Conservation (phyloP, 2,329 filamentous ascomycete species). For the Pseudogymnoascus sp. region DNA sequence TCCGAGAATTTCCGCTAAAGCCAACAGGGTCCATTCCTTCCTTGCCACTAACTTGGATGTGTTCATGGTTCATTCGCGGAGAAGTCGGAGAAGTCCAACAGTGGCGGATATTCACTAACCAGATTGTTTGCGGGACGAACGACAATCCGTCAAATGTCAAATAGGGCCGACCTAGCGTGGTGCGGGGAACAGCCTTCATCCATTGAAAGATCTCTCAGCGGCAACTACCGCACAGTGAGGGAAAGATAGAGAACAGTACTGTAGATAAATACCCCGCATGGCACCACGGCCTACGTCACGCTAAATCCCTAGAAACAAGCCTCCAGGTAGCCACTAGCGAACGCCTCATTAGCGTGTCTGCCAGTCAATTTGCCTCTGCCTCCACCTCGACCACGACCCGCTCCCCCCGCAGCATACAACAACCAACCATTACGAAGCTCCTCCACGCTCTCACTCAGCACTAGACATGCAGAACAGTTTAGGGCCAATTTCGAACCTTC, state of each 20-base stretch:
- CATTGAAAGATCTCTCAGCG: not conserved
- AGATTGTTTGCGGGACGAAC: not conserved
- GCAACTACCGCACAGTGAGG: not conserved
- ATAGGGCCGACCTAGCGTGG: not conserved
- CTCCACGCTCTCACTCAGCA: not conserved
- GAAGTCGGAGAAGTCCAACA: not conserved
- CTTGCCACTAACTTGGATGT: not conserved
- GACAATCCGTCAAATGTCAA: not conserved
- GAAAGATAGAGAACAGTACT: too few relatives aligned
- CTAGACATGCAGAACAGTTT: not conserved
- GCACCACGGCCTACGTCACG: not conserved
- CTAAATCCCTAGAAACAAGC: not conserved
- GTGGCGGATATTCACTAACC: not conserved
- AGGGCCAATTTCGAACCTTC: not conserved
- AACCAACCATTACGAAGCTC: not conserved
- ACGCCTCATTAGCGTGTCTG: constrained; percentile 3
- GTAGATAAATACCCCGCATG: not conserved
- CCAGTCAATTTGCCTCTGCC: constrained; percentile 9
- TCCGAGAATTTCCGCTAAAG: not conserved
- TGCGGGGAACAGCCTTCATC: not conserved
- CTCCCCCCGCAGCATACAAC: constrained; percentile 20
- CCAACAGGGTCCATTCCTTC: not conserved
- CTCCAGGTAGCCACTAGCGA: constrained; percentile 36
- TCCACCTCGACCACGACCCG: not conserved
- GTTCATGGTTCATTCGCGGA: not conserved